Evolutionary conservation across 129 eudicot species (phyloP).

Genomic region (Helianthus annuus): DNA sequence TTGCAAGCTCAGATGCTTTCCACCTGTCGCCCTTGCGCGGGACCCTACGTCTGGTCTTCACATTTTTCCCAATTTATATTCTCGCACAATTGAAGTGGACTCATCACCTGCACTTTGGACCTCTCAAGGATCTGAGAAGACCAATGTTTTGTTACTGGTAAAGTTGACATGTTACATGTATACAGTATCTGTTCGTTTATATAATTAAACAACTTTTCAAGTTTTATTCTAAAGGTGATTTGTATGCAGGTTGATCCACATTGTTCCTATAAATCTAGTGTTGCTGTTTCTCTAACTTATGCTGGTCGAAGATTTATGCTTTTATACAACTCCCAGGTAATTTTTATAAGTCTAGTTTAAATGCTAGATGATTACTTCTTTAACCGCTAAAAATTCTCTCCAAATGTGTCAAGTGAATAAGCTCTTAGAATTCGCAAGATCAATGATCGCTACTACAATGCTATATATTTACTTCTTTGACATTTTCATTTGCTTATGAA

Average conservation of each 20-base stretch:
- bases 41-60: slow-evolving; percentile 87
- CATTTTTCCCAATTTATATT: slow-evolving; percentile 69
- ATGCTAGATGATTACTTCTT: slow-evolving; percentile 7
- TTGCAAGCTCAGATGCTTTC: slow-evolving; percentile 95
- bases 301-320: slow-evolving; percentile 86
- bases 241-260: slow-evolving; percentile 89
- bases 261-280: slow-evolving; percentile 76
- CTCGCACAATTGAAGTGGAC: slow-evolving; percentile 80
- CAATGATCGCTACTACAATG: no score
- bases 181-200: background rate
- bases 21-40: slow-evolving; percentile 94
- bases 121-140: slow-evolving; percentile 70
- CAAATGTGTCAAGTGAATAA: slow-evolving; percentile 6
- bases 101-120: slow-evolving; percentile 95
- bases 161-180: slow-evolving; percentile 18
- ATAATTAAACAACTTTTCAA: background rate
- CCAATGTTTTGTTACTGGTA: slow-evolving; percentile 84
- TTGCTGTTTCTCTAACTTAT: slow-evolving; percentile 56
- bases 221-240: slow-evolving; percentile 9
- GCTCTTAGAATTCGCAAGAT: slow-evolving; percentile 1
- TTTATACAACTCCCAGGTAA: slow-evolving; percentile 78
- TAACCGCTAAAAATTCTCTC: slow-evolving; percentile 6
- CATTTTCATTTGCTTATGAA: background rate
- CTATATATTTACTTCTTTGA: no score
- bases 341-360: background rate